Percentiles rank a stretch among this genome's conserved stretches.
Evolutionary conservation across 2,329 filamentous ascomycete genomes (phyloP).

Genomic region (Clarireedia hainanense): DNA sequence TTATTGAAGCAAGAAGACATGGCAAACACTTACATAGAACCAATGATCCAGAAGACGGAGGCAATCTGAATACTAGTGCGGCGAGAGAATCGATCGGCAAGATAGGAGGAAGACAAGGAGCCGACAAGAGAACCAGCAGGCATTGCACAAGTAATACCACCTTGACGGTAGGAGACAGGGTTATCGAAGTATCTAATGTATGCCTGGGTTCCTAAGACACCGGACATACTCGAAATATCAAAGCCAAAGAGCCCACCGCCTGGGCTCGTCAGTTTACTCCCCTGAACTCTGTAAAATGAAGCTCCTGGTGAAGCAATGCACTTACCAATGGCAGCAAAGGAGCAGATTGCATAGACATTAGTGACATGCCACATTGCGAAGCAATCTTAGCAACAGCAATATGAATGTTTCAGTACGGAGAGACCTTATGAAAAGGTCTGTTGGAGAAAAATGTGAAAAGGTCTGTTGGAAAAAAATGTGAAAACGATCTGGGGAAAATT

Average conservation of each 20-base stretch:
- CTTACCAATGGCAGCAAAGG: slow-evolving; percentile 53
- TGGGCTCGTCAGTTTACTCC: neutral
- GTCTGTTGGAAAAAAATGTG: neutral
- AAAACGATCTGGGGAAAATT: neutral
- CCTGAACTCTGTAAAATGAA: neutral
- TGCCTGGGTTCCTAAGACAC: slow-evolving; percentile 55
- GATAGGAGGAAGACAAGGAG: slow-evolving; percentile 45
- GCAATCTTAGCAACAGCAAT: neutral
- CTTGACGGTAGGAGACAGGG: slow-evolving; percentile 49
- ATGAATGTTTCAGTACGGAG: neutral
- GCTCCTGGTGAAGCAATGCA: slow-evolving; percentile 1
- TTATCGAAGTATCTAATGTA: slow-evolving; percentile 69
- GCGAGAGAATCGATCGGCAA: slow-evolving; percentile 46
- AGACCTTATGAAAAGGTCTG: neutral
- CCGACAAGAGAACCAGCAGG: slow-evolving; percentile 63
- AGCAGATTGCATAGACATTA: slow-evolving; percentile 54
- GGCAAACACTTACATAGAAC: slow-evolving; percentile 30
- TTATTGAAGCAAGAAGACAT: neutral
- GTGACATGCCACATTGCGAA: slow-evolving; percentile 28
- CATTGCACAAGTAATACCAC: slow-evolving; percentile 67
- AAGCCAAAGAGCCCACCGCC: slow-evolving; percentile 69
- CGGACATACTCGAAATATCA: slow-evolving; percentile 69
- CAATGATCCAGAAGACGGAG: slow-evolving; percentile 40
- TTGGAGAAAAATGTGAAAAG: neutral
- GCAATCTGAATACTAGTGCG: slow-evolving; percentile 39